These are phyloP conservation scores for Jamesozyma jinghongensis DNA, from an alignment of 805 yeast species.

Conservation along the genomic window DNA sequence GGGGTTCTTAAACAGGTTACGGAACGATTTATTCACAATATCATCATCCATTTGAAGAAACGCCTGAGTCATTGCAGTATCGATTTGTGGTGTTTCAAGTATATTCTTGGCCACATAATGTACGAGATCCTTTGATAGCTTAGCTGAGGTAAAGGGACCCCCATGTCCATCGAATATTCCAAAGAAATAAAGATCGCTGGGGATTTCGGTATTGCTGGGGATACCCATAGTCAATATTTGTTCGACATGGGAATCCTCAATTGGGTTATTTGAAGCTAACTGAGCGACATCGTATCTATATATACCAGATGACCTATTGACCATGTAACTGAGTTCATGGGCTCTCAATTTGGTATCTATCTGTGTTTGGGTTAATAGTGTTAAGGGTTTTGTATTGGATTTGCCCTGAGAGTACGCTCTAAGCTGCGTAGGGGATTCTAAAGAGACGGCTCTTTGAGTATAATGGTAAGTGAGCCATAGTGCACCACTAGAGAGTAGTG, in stretches of 20 bases:
- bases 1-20: slow-evolving; percentile 58
- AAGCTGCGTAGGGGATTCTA: slow-evolving; percentile 24
- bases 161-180: slow-evolving; percentile 97
- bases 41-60: slow-evolving; percentile 79
- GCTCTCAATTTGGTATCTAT: slow-evolving; percentile 61
- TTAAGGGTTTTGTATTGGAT: slow-evolving; percentile 22
- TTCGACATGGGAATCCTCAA: slow-evolving; percentile 89
- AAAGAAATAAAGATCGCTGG: slow-evolving; percentile 82
- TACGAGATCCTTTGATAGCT: slow-evolving; percentile 69
- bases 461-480: slow-evolving; percentile 3
- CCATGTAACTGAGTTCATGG: slow-evolving; percentile 68
- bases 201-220: slow-evolving; percentile 30
- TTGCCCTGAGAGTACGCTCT: slow-evolving; percentile 13
- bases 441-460: slow-evolving; percentile 13
- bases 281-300: slow-evolving; percentile 83
- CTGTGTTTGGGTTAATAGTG: slow-evolving; percentile 55
- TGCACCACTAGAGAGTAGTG: background rate
- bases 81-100: slow-evolving; percentile 43
- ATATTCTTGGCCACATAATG: slow-evolving; percentile 70
- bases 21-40: slow-evolving; percentile 67
- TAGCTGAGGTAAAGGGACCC: slow-evolving; percentile 90
- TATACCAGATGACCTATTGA: slow-evolving; percentile 82
- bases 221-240: slow-evolving; percentile 65
- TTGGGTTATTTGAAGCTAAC: slow-evolving; percentile 83
- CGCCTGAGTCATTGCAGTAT: slow-evolving; percentile 65